Evolutionary conservation across 805 yeast species (phyloP).

Genomic region (Kuraishia borneana): DNA sequence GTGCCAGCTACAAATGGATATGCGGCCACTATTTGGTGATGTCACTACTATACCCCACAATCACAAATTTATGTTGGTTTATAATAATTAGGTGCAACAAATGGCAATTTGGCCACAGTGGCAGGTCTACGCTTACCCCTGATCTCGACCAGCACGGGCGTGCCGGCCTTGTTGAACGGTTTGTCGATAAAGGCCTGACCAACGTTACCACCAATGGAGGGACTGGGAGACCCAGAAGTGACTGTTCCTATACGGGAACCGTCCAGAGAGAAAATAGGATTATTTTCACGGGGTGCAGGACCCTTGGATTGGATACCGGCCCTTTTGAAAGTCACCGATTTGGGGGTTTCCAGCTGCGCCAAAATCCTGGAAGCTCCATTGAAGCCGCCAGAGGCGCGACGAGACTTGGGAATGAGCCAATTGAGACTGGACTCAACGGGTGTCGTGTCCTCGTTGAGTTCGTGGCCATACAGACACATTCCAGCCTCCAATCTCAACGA

Average conservation of each 20-base stretch:
- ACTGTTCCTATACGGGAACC: conserved; percentile 43
- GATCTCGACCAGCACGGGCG: conserved; percentile 60
- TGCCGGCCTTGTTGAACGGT: conserved; percentile 62
- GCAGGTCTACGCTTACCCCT: conserved; percentile 80
- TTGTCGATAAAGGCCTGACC: conserved; percentile 86
- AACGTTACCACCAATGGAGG: conserved; percentile 62
- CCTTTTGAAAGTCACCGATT: conserved; percentile 48
- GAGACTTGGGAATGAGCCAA: conserved; percentile 80
- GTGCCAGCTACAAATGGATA: too few species aligned
- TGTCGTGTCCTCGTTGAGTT: conserved; percentile 64
- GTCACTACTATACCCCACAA: background rate
- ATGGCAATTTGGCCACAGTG: conserved; percentile 71
- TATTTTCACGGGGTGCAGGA: conserved; percentile 86
- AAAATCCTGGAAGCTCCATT: conserved; percentile 70
- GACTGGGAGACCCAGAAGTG: conserved; percentile 52
- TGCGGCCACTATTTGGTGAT: too few species aligned
- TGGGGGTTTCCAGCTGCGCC: conserved; percentile 52
- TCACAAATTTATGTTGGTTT: conserved; percentile 17
- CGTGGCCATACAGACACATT: conserved; percentile 95
- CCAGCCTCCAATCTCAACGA: conserved; percentile 95
- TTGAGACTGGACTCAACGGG: conserved; percentile 85
- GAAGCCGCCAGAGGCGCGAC: conserved; percentile 53
- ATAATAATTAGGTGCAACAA: conserved; percentile 66
- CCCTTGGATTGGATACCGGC: conserved; percentile 72
- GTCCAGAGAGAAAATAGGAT: conserved; percentile 44